Percentiles rank a stretch among this genome's conserved stretches.
phyloP scores from a whole-genome alignment of 176 grass and related monocot species.

The Paspalum notatum region DNA sequence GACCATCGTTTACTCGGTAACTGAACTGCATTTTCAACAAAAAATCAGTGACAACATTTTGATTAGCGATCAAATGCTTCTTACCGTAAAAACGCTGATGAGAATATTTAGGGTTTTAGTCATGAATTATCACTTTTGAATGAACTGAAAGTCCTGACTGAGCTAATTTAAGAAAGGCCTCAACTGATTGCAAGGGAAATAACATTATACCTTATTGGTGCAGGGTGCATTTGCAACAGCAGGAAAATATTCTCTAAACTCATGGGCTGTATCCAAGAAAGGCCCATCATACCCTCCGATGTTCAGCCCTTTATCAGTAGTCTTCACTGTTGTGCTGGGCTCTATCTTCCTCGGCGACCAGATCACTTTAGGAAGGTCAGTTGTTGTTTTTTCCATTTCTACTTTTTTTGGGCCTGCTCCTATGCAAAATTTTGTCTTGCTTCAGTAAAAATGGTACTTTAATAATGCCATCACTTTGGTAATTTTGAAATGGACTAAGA shows the following conservation, averaged over 20 bases:
- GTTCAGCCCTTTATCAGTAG: constrained; percentile 50
- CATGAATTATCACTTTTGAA: background rate
- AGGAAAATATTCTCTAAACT: constrained; percentile 47
- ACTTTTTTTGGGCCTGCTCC: too few species aligned
- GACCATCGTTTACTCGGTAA: constrained; percentile 54
- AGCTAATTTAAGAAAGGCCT: background rate
- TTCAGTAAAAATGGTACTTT: background rate
- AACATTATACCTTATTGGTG: background rate
- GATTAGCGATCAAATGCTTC: too few species aligned
- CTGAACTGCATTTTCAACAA: too few species aligned
- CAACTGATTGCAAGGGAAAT: too few species aligned
- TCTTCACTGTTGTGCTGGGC: constrained; percentile 49
- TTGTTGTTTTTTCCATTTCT: background rate
- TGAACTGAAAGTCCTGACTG: background rate
- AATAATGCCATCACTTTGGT: background rate
- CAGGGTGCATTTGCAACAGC: constrained; percentile 56
- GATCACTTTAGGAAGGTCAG: constrained; percentile 57
- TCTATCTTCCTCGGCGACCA: constrained; percentile 36
- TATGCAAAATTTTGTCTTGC: background rate
- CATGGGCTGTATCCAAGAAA: constrained; percentile 41
- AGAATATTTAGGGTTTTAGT: too few species aligned
- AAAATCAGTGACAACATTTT: too few species aligned
- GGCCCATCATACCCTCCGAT: constrained; percentile 63
- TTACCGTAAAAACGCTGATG: too few species aligned
- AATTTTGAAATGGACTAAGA: background rate